These are phyloP conservation scores for Sistotremastrum niveocremeum DNA, from an alignment of 768 basidiomycete species.

Conservation along the genomic window DNA sequence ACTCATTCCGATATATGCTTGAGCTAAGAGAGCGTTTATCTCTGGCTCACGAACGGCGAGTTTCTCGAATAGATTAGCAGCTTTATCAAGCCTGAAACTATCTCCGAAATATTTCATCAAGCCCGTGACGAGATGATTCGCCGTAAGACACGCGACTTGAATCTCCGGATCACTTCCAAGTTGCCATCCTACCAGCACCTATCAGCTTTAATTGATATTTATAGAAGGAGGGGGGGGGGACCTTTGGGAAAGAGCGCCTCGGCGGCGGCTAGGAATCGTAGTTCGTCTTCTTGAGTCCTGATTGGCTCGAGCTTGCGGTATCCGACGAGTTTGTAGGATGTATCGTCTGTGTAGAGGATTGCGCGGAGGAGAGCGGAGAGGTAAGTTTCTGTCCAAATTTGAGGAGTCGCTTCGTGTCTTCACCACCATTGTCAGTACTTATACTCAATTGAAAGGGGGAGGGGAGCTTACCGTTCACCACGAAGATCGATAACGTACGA, in stretches of 20 bases:
- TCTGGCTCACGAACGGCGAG: slow-evolving; percentile 77
- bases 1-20: slow-evolving; percentile 97
- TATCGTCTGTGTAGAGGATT: slow-evolving; percentile 92
- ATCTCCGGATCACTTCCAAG: slow-evolving; percentile 98
- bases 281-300: slow-evolving; percentile 74
- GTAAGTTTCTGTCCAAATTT: slow-evolving; percentile 97
- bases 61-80: slow-evolving; percentile 91
- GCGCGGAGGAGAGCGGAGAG: slow-evolving; percentile 84
- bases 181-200: slow-evolving; percentile 69
- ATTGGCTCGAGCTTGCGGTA: slow-evolving; percentile 96
- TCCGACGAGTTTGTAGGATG: slow-evolving; percentile 79
- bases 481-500: slow-evolving; percentile 90
- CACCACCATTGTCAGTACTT: not conserved
- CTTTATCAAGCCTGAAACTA: slow-evolving; percentile 72
- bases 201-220: not conserved
- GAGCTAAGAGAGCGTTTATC: slow-evolving; percentile 74
- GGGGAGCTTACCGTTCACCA: slow-evolving; percentile 70
- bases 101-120: slow-evolving; percentile 96
- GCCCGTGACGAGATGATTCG: slow-evolving; percentile 90
- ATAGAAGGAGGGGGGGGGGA: slow-evolving; percentile 12
- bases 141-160: slow-evolving; percentile 91
- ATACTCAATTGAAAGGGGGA: not conserved
- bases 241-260: slow-evolving; percentile 85
- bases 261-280: slow-evolving; percentile 80
- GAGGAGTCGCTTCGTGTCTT: slow-evolving; percentile 81